These are phyloP conservation scores for Geosmithia flava DNA, from an alignment of 2,329 filamentous ascomycete genomes.

Conservation along the genomic window DNA sequence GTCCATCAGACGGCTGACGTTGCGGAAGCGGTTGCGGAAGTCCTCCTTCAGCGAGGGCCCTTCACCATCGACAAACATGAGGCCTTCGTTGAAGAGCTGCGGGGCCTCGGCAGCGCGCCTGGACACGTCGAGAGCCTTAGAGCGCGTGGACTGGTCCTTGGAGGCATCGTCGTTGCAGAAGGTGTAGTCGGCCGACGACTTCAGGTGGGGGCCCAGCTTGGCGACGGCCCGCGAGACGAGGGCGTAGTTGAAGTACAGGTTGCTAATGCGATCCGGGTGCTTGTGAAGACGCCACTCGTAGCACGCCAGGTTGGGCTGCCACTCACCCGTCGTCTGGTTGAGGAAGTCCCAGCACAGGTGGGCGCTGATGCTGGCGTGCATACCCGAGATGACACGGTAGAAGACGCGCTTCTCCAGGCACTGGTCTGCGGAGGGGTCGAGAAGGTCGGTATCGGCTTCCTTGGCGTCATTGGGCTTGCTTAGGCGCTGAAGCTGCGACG, in stretches of 20 bases:
- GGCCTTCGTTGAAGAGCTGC: constrained; percentile 83
- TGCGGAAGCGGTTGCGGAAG: constrained; percentile 93
- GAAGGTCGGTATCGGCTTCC: constrained; percentile 17
- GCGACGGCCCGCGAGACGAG: constrained; percentile 84
- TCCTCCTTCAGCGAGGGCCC: constrained; percentile 81
- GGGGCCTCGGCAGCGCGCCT: constrained; percentile 55
- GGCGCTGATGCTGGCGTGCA: constrained; percentile 96
- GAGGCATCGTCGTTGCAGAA: constrained; percentile 80
- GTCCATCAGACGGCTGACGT: constrained; percentile 94
- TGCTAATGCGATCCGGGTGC: constrained; percentile 84
- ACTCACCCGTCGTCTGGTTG: constrained; percentile 87
- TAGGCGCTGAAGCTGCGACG: constrained; percentile 38
- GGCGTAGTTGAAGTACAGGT: constrained; percentile 98
- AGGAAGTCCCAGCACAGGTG: constrained; percentile 94
- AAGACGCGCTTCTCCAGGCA: constrained; percentile 99
- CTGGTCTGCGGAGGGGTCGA: constrained; percentile 64
- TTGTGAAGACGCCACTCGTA: constrained; percentile 77
- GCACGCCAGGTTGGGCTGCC: constrained; percentile 82
- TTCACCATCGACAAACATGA: constrained; percentile 82
- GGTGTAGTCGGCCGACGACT: constrained; percentile 52
- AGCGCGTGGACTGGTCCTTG: constrained; percentile 69
- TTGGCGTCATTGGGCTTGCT: constrained; percentile 34
- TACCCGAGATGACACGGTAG: constrained; percentile 86
- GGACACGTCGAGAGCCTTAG: constrained; percentile 69
- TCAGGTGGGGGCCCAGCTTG: constrained; percentile 74